phyloP scores from a whole-genome alignment of 441 rosid genomes.

The Geranium incanum region DNA sequence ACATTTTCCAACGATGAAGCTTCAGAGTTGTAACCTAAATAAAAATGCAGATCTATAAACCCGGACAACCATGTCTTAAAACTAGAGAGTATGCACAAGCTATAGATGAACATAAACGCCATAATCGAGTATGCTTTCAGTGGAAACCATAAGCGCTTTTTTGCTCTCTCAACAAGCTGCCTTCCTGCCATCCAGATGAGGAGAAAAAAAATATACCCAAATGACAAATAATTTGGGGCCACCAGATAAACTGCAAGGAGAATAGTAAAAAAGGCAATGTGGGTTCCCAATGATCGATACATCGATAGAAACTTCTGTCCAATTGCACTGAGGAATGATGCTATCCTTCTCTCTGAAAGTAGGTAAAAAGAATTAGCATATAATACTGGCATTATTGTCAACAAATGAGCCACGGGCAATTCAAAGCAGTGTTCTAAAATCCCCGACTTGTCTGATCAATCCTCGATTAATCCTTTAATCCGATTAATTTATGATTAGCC shows the following conservation, averaged over 20 bases:
- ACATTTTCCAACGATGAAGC: constrained; percentile 76
- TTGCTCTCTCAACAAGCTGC: constrained; percentile 84
- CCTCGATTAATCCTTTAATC: too few relatives aligned
- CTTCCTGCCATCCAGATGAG: constrained; percentile 93
- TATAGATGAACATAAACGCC: constrained; percentile 84
- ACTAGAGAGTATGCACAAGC: constrained; percentile 79
- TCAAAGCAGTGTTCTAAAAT: neutral
- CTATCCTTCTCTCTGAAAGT: constrained; percentile 80
- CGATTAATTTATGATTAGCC: too few relatives aligned
- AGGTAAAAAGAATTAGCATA: constrained; percentile 23
- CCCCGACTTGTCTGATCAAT: too few relatives aligned
- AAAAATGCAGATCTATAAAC: constrained; percentile 63
- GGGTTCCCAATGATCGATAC: constrained; percentile 96
- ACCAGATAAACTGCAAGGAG: constrained; percentile 82
- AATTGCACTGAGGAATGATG: constrained; percentile 74
- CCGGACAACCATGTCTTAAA: constrained; percentile 69
- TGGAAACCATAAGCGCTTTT: constrained; percentile 91
- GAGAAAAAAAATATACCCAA: constrained; percentile 91
- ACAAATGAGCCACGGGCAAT: constrained; percentile 11
- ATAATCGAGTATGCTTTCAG: constrained; percentile 63
- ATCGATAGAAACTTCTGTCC: constrained; percentile 79
- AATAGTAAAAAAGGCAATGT: constrained; percentile 89
- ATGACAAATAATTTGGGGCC: constrained; percentile 81
- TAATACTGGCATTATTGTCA: neutral
- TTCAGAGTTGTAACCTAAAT: constrained; percentile 65